These are phyloP conservation scores for Lentinula aciculospora DNA, from an alignment of 768 basidiomycete species.

Conservation along the genomic window DNA sequence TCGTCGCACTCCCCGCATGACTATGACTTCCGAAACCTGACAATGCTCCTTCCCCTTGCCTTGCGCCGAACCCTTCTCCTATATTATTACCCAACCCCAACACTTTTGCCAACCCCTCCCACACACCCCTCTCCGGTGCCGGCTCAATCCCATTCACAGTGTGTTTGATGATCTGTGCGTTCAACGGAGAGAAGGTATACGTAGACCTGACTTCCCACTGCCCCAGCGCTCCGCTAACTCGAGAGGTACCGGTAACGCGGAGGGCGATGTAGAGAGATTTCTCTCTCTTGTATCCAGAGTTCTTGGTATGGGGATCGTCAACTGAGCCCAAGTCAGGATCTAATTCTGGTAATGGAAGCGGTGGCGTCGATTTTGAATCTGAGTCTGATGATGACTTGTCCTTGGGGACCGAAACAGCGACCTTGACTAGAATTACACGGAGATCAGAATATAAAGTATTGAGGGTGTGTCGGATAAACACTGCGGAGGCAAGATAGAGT, in stretches of 20 bases:
- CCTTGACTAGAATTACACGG: background rate
- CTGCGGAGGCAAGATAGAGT: constrained; percentile 1
- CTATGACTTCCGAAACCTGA: background rate
- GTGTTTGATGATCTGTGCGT: background rate
- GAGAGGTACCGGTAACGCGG: background rate
- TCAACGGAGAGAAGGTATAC: background rate
- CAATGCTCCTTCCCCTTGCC: background rate
- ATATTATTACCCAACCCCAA: background rate
- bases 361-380: background rate
- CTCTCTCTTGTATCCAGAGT: background rate
- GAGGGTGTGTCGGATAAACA: background rate
- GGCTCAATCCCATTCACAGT: constrained; percentile 4
- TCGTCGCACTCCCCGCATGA: no score
- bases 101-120: background rate
- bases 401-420: background rate
- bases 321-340: background rate
- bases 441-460: constrained; percentile 4
- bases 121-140: constrained; percentile 1
- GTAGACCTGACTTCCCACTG: constrained; percentile 5
- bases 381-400: background rate
- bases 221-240: background rate
- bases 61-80: background rate
- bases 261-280: constrained; percentile 3
- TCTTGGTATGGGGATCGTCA: background rate
- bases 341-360: background rate